Evolutionary conservation across 805 yeast species (phyloP), one percentile per base, ranked within the genome.

Genomic region (Kodamaea restingae): DNA sequence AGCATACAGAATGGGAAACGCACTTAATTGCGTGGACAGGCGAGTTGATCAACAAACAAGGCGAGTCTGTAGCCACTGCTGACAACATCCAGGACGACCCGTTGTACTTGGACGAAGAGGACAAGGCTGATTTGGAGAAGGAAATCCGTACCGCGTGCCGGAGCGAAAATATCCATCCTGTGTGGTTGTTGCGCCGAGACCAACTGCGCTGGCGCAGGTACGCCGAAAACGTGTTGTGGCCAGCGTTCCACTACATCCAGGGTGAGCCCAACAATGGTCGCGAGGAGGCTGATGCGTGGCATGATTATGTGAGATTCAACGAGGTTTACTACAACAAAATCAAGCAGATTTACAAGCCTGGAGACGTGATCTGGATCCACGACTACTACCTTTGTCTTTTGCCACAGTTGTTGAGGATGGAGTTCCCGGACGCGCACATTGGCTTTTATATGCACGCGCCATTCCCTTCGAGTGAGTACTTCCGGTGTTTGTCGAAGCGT

Each of bases 1-100:
- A 75, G 41, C 77, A 79, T 33, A 75, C 90, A 0, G 75, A 80
- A 15, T 91, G 96, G 93, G 95, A 88, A 45, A 81, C 90, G 33
- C 86, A 88, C 48, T 64, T 87, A 36, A 80, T 93, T 37, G 97
- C 88, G 1, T 93, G 98, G 98, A 85, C 97, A 0, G 98, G 98
- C 33, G 98, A 88, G 60, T 69, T 93, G 44, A 60, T 61, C 29
- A 62, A 63, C 49, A 55, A 57, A 40, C 38, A 46, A 32, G 36
- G 46, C 32, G 70, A 61, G n/a, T 7, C 9, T 14, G 18, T 35
- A 20, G 33, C 26, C 20, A 21, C 36, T 10, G 15, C 41, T 3
- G 41, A 38, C 8, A 57, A 63, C 41, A 58, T 67, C 32, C 66
- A 70, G 38, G 53, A 51, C 35, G 90, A 84, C 48, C 84, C 88